Evolutionary conservation across 139 green algal species (phyloP).

Genomic region (Parachlorella kessleri): DNA sequence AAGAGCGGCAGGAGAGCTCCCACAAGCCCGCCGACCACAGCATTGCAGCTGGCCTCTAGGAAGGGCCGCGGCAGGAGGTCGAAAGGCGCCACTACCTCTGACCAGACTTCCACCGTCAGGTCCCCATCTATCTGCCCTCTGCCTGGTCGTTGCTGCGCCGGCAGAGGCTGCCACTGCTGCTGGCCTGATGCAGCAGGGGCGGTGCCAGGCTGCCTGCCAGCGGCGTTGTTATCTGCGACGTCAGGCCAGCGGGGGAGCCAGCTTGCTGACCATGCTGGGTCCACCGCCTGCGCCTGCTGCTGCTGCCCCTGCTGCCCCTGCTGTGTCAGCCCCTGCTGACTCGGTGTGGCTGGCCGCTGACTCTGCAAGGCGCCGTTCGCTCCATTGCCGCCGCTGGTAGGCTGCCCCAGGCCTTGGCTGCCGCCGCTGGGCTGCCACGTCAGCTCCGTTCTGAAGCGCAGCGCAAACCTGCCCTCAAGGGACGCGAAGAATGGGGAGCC

Average conservation of each 20-base stretch:
- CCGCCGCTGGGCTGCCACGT: background rate
- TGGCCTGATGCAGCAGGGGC: background rate
- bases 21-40: constrained; percentile 54
- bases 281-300: too few species aligned
- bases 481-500: background rate
- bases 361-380: too few species aligned
- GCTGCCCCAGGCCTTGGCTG: too few species aligned
- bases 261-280: too few species aligned
- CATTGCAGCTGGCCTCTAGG: constrained; percentile 62
- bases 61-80: constrained; percentile 65
- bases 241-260: too few species aligned
- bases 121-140: background rate
- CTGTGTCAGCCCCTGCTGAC: background rate
- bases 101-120: constrained; percentile 43
- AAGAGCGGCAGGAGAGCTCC: constrained; percentile 64
- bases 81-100: constrained; percentile 64
- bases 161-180: background rate
- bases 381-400: too few species aligned
- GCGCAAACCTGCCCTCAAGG: background rate
- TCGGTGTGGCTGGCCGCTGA: background rate
- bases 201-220: too few species aligned
- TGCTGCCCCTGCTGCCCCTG: background rate
- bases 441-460: background rate
- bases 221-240: too few species aligned
- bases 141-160: background rate